phyloP scores from a whole-genome alignment of 2,329 filamentous ascomycete genomes.

The Alternaria sp. region DNA sequence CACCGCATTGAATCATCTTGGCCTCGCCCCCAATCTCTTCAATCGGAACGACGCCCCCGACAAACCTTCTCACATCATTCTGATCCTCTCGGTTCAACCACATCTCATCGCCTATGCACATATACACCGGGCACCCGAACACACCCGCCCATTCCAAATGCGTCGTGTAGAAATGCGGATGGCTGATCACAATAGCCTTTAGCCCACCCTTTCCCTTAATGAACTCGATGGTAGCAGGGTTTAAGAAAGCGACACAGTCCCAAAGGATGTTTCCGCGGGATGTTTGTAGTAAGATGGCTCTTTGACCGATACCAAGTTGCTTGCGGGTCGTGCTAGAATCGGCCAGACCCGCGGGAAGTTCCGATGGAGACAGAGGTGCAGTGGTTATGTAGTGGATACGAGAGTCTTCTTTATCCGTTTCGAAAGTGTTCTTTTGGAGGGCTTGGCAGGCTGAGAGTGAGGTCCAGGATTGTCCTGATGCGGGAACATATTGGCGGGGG shows the following conservation, averaged over 20 bases:
- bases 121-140: slow-evolving; percentile 74
- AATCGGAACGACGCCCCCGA: slow-evolving; percentile 52
- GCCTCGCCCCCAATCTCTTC: slow-evolving; percentile 53
- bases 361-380: slow-evolving; percentile 30
- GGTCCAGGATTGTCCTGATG: slow-evolving; percentile 69
- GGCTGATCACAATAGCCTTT: slow-evolving; percentile 73
- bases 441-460: slow-evolving; percentile 58
- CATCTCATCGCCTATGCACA: slow-evolving; percentile 67
- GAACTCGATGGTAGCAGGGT: slow-evolving; percentile 65
- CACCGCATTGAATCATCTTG: slow-evolving; percentile 72
- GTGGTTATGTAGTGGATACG: slow-evolving; percentile 55
- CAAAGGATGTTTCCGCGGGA: slow-evolving; percentile 75
- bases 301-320: slow-evolving; percentile 76
- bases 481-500: slow-evolving; percentile 72
- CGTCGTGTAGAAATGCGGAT: slow-evolving; percentile 84
- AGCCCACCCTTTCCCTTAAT: slow-evolving; percentile 70
- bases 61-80: slow-evolving; percentile 53
- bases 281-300: slow-evolving; percentile 72
- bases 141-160: slow-evolving; percentile 74
- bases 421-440: slow-evolving; percentile 62
- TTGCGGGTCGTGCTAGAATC: slow-evolving; percentile 47
- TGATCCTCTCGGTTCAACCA: slow-evolving; percentile 66
- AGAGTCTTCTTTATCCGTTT: slow-evolving; percentile 54
- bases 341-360: slow-evolving; percentile 29
- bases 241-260: slow-evolving; percentile 77